phyloP scores from a whole-genome alignment of 129 eudicot species.

The Scalesia atractyloides region DNA sequence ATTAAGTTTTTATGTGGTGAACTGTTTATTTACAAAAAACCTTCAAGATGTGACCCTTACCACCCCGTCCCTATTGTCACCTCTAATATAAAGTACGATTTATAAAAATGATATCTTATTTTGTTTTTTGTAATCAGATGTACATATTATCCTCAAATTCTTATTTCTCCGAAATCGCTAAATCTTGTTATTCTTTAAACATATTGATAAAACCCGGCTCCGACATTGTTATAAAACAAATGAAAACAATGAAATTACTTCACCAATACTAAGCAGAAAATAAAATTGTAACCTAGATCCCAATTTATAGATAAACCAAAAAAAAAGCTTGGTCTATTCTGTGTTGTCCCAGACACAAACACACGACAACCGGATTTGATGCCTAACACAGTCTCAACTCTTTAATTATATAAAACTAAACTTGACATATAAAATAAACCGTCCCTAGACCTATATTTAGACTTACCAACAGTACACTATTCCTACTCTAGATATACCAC shows the following conservation, averaged over 20 bases:
- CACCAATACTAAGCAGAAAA: neutral
- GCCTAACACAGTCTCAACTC: no score
- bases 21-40: neutral
- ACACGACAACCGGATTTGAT: no score
- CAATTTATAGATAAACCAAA: neutral
- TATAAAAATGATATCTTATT: neutral
- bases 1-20: no score
- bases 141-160: neutral
- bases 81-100: no score
- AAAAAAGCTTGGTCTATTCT: neutral
- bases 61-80: neutral
- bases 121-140: neutral
- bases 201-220: no score
- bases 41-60: neutral
- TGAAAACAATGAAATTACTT: neutral
- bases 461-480: no score
- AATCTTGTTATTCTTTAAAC: neutral
- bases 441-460: no score
- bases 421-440: no score
- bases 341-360: no score
- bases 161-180: neutral
- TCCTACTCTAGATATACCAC: no score
- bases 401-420: no score
- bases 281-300: neutral
- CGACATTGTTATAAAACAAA: no score